These are phyloP conservation scores for Lecanicillium sp. DNA, from an alignment of 2,329 filamentous ascomycete species.

Conservation along the genomic window DNA sequence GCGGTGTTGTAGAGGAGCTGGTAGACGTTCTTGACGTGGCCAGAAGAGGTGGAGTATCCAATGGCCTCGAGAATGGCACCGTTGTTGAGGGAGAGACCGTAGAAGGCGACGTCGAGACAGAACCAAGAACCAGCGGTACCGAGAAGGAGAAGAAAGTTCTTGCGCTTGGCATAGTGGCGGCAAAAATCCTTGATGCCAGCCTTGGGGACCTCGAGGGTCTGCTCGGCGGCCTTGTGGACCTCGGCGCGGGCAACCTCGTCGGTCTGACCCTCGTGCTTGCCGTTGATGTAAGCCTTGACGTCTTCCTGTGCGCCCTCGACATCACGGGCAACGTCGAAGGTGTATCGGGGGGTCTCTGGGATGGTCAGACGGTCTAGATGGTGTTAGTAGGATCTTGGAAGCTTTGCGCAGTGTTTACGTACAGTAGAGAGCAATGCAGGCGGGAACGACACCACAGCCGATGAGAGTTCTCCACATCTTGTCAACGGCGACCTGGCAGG, in stretches of 20 bases:
- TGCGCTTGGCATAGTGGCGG: slow-evolving; percentile 63
- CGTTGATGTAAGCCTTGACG: slow-evolving; percentile 66
- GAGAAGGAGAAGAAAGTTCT: slow-evolving; percentile 64
- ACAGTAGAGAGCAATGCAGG: slow-evolving; percentile 74
- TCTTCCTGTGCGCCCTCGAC: slow-evolving; percentile 68
- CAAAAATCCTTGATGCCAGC: slow-evolving; percentile 68
- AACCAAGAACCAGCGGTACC: slow-evolving; percentile 86
- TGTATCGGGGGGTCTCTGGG: slow-evolving; percentile 82
- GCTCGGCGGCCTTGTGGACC: slow-evolving; percentile 46
- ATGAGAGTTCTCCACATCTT: slow-evolving; percentile 84
- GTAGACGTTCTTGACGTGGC: slow-evolving; percentile 51
- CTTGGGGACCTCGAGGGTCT: slow-evolving; percentile 58
- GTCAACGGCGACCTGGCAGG: slow-evolving; percentile 51
- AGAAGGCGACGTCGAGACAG: slow-evolving; percentile 58
- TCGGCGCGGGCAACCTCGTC: slow-evolving; percentile 62
- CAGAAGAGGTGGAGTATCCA: slow-evolving; percentile 57
- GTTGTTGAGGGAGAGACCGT: slow-evolving; percentile 70
- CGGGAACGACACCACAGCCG: slow-evolving; percentile 74
- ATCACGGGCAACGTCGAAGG: slow-evolving; percentile 73
- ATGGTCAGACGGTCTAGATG: slow-evolving; percentile 61
- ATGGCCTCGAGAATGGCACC: slow-evolving; percentile 64
- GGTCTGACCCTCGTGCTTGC: slow-evolving; percentile 54
- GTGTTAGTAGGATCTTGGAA: not conserved
- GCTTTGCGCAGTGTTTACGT: slow-evolving; percentile 16
- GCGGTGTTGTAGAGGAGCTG: slow-evolving; percentile 66